Evolutionary conservation across 345 rosid genomes (phyloP).

Genomic region (Psidium friedrichsthalianum): DNA sequence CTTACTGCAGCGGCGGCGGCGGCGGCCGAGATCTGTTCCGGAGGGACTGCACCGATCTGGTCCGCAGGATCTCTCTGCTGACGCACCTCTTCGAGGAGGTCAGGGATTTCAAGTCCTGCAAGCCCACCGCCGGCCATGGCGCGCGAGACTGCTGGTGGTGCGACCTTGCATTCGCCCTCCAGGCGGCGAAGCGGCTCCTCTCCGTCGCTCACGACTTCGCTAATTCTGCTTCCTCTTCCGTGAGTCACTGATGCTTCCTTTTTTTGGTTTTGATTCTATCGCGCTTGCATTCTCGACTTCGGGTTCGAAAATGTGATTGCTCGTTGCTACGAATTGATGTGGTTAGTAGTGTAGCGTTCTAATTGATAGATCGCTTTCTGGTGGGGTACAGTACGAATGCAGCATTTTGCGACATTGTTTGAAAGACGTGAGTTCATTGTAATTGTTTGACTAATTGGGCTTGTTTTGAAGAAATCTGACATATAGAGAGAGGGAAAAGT

Average conservation of each 20-base stretch:
- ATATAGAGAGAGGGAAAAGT: neutral
- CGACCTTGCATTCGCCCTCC: constrained; percentile 48
- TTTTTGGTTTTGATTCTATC: neutral
- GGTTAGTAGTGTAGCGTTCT: neutral
- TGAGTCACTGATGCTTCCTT: constrained; percentile 20
- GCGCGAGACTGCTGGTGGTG: constrained; percentile 39
- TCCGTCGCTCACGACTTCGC: constrained; percentile 22
- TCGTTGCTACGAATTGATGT: neutral
- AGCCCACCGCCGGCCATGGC: constrained; percentile 9
- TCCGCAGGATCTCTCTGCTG: constrained; percentile 55
- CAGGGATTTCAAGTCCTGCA: constrained; percentile 16
- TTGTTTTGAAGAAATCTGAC: neutral
- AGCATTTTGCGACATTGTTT: neutral
- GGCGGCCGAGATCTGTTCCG: constrained; percentile 22
- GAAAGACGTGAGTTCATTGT: neutral
- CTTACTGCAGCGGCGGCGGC: neutral
- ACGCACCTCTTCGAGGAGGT: constrained; percentile 81
- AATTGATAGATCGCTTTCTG: neutral
- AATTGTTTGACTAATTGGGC: neutral
- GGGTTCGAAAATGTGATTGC: neutral
- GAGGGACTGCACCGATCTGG: constrained; percentile 78
- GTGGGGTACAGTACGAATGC: neutral
- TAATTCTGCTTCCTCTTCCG: constrained; percentile 31
- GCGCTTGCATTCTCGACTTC: neutral
- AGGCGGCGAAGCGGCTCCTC: constrained; percentile 50